Evolutionary conservation across 768 basidiomycete genomes (phyloP).

Genomic region (Lentinula guzmanii): DNA sequence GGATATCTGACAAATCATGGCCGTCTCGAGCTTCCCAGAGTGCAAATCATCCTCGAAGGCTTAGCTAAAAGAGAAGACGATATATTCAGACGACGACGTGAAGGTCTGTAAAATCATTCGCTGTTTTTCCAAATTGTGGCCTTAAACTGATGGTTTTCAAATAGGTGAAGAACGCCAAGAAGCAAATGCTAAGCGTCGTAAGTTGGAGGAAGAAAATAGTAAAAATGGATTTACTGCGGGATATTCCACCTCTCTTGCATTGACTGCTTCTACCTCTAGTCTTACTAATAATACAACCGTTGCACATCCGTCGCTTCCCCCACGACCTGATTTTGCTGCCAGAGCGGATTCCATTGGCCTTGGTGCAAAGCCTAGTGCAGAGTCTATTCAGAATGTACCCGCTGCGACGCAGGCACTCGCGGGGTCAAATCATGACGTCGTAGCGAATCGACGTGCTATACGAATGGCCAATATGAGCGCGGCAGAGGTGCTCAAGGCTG

Average conservation of each 20-base stretch:
- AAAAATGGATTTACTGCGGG: constrained; percentile 33
- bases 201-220: constrained; percentile 45
- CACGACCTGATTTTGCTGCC: constrained; percentile 68
- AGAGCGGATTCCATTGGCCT: constrained; percentile 75
- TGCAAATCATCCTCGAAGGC: constrained; percentile 93
- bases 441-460: constrained; percentile 84
- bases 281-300: constrained; percentile 22
- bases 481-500: constrained; percentile 89
- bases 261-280: constrained; percentile 40
- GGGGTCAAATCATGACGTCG: constrained; percentile 86
- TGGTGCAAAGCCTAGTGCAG: constrained; percentile 54
- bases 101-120: constrained; percentile 55
- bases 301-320: constrained; percentile 56
- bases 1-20: constrained; percentile 96
- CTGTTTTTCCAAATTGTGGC: not conserved
- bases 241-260: constrained; percentile 43
- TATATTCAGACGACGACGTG: constrained; percentile 87
- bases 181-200: constrained; percentile 84
- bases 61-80: constrained; percentile 93
- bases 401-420: constrained; percentile 68
- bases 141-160: constrained; percentile 7
- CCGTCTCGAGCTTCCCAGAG: constrained; percentile 75
- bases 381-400: constrained; percentile 52
- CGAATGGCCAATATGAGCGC: constrained; percentile 97
- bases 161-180: constrained; percentile 93